Conservation (phyloP, 139 green algal genomes). For the Chlamydomonas asymmetrica region DNA sequence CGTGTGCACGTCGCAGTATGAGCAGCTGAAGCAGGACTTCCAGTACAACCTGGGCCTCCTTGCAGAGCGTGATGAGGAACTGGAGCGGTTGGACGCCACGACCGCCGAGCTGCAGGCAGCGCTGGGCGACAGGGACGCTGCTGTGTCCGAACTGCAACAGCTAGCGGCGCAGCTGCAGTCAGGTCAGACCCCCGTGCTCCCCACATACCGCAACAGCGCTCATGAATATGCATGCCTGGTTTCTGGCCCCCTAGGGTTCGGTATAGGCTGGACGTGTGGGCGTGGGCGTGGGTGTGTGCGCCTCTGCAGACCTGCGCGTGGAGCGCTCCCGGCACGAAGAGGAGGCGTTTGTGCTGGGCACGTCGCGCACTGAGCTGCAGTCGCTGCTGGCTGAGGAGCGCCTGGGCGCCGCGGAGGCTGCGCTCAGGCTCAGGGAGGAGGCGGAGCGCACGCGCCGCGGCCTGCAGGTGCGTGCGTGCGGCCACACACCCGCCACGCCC, state of each 20-base stretch:
- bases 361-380: conserved; percentile 28
- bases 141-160: conserved; percentile 36
- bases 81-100: conserved; percentile 49
- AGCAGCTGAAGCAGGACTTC: conserved; percentile 57
- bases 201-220: not conserved
- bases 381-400: conserved; percentile 40
- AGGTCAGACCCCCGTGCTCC: conserved; percentile 6
- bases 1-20: conserved; percentile 28
- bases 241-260: too few relatives aligned
- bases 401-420: conserved; percentile 26
- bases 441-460: conserved; percentile 23
- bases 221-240: not conserved
- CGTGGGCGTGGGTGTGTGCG: not conserved
- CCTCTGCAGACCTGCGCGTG: conserved; percentile 23
- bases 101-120: conserved; percentile 12
- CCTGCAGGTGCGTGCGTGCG: conserved; percentile 39
- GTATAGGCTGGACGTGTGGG: conserved; percentile 2
- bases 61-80: conserved; percentile 52
- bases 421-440: conserved; percentile 48
- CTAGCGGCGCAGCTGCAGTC: conserved; percentile 35
- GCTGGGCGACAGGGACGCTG: conserved; percentile 33
- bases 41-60: conserved; percentile 62
- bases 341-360: conserved; percentile 3
- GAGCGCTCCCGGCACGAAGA: conserved; percentile 19
- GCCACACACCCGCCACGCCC: not conserved